Conservation (phyloP, 306 rosid species). For the Vigna angularis region DNA sequence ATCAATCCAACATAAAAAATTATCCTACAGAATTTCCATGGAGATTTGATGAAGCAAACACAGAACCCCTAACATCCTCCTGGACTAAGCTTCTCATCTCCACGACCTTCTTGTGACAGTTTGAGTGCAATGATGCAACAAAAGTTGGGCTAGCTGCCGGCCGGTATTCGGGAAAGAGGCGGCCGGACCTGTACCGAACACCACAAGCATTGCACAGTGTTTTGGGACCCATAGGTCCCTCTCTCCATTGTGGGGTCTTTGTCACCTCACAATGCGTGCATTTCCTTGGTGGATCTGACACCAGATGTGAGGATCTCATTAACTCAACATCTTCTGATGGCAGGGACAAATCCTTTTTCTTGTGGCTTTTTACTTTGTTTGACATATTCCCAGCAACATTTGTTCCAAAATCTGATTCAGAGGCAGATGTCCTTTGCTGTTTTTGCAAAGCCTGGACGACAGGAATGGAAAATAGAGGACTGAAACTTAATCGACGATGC, state of each 20-base stretch:
- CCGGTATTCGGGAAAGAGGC: constrained; percentile 84
- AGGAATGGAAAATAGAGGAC: constrained; percentile 40
- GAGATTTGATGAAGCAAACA: constrained; percentile 45
- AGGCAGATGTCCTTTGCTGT: constrained; percentile 34
- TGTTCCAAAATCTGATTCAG: constrained; percentile 48
- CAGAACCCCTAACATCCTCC: constrained; percentile 40
- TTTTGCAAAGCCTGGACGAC: constrained; percentile 43
- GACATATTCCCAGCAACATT: constrained; percentile 37
- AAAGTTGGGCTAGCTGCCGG: constrained; percentile 89
- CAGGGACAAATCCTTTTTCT: constrained; percentile 51
- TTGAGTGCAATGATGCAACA: constrained; percentile 69
- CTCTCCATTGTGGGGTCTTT: constrained; percentile 91
- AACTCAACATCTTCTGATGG: constrained; percentile 45
- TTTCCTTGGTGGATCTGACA: constrained; percentile 45
- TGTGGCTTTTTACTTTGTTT: constrained; percentile 47
- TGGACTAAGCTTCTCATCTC: constrained; percentile 71
- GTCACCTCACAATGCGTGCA: constrained; percentile 81
- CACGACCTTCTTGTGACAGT: constrained; percentile 82
- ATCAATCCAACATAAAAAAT: constrained; percentile 43
- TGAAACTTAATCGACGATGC: constrained; percentile 52
- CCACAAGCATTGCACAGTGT: constrained; percentile 94
- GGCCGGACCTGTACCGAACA: constrained; percentile 88
- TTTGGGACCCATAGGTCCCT: constrained; percentile 90
- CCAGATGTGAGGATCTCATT: constrained; percentile 42
- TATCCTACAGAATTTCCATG: constrained; percentile 51